Evolutionary conservation across 1,284 basidiomycete genomes (phyloP).

Genomic region (Malassezia globosa): DNA sequence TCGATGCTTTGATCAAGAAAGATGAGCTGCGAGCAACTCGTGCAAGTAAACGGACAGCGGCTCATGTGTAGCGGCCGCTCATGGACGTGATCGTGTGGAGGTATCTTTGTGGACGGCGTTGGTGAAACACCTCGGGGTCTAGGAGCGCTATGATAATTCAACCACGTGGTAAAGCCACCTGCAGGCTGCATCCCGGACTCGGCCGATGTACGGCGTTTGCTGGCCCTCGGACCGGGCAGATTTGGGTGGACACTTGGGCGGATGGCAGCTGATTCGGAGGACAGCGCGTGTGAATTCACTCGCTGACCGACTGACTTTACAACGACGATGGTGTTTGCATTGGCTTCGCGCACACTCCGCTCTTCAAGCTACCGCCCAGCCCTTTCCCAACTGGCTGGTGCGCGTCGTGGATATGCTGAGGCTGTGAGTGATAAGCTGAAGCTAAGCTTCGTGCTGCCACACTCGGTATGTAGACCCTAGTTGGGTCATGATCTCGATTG

Average conservation of each 20-base stretch:
- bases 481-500: background rate
- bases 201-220: conserved; percentile 16
- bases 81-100: background rate
- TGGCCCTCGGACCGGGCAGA: conserved; percentile 18
- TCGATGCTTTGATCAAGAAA: background rate
- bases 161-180: conserved; percentile 7
- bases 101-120: background rate
- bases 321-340: conserved; percentile 19
- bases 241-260: background rate
- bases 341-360: conserved; percentile 18
- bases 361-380: conserved; percentile 10
- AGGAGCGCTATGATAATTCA: too few species aligned
- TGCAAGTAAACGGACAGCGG: conserved; percentile 27
- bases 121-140: too few species aligned
- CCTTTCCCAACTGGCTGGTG: conserved; percentile 19
- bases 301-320: background rate
- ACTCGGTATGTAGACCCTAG: conserved; percentile 17
- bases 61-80: background rate
- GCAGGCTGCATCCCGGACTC: conserved; percentile 16
- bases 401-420: conserved; percentile 45
- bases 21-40: conserved; percentile 27
- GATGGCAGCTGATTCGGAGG: background rate
- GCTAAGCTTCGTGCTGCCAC: conserved; percentile 40
- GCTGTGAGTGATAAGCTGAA: conserved; percentile 45
- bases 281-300: too few species aligned